These are phyloP conservation scores for Ophiocordyceps camponoti-floridani DNA, from an alignment of 2,329 filamentous ascomycete genomes.

Conservation along the genomic window DNA sequence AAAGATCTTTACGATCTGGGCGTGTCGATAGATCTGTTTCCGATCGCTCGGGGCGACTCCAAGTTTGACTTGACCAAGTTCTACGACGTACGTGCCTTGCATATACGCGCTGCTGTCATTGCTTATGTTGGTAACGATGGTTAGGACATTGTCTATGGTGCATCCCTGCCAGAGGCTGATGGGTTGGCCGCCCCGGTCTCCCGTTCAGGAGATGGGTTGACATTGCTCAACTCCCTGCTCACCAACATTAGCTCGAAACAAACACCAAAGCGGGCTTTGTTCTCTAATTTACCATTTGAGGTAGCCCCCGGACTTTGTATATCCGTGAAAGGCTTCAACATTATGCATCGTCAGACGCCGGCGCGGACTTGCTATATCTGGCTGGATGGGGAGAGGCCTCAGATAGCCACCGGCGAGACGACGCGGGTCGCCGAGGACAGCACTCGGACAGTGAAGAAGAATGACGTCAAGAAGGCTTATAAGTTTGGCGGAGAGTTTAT, in stretches of 20 bases:
- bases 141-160: conserved; percentile 79
- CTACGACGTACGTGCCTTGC: conserved; percentile 53
- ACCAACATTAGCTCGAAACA: conserved; percentile 86
- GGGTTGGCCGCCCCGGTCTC: conserved; percentile 36
- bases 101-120: neutral
- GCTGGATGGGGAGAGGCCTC: conserved; percentile 66
- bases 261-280: conserved; percentile 67
- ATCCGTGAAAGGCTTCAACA: conserved; percentile 81
- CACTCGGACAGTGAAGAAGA: conserved; percentile 57
- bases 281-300: conserved; percentile 75
- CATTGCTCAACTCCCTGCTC: conserved; percentile 60
- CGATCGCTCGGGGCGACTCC: conserved; percentile 53
- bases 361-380: conserved; percentile 76
- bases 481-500: conserved; percentile 90
- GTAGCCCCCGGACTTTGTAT: conserved; percentile 72
- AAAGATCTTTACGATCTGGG: conserved; percentile 92
- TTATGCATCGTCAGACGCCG: conserved; percentile 69
- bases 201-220: conserved; percentile 57
- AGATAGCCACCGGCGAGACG: conserved; percentile 61
- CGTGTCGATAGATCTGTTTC: conserved; percentile 82
- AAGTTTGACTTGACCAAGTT: conserved; percentile 73
- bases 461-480: conserved; percentile 78
- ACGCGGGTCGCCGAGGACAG: conserved; percentile 63
- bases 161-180: conserved; percentile 50
- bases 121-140: neutral